Base-by-base conservation (phyloP, 2,329 filamentous ascomycete genomes). In the Graphilbum fragrans region DNA sequence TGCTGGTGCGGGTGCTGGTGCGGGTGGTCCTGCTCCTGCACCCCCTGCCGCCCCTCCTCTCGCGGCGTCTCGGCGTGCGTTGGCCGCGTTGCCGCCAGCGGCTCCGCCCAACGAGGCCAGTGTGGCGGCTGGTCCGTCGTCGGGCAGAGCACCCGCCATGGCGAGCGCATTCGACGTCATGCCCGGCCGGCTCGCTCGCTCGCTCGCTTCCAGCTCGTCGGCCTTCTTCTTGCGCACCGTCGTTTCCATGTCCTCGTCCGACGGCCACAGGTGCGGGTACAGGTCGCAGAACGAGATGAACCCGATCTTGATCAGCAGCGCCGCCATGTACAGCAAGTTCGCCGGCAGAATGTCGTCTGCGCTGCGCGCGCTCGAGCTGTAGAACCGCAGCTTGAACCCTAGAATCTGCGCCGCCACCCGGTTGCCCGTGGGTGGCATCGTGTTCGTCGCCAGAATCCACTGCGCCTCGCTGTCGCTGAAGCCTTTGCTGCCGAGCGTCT, bases 351-450 rank as follows among this genome's bases (percentile, higher is more conserved):
- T 70, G 53, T 96, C 92, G 41, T 79, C 72, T 45, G 85, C 77
- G 42, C 38, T 41, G 31, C 90, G 77, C 29, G 82, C 79, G 22
- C 80, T 69, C 0, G 86, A 93, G 33, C 86, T 83, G 56, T 98
- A 98, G 59, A 94, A 98, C 14, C 86, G 84, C 39, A 98, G 73
- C 61, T 98, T 98, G 70, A 98, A 98, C 4, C 92, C 92, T 14
- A 98, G 77, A 4, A 98, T 72, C 57, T 96, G 92, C 23, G 93
- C 93, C 1, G 92, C 92, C 45, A 93, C 86, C 35, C 82, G 77
- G 57, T 95, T 98, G 23, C 93, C 92, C 23, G 74, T 70, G 2
- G 88, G 86, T 5, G 88, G 88, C 4, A 92, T 63, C 0, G 85
- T 93, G 42, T 80, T 81, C 3, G 90, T 95, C 45, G 76, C 67